Evolutionary conservation across 2,329 filamentous ascomycete species (phyloP).

Genomic region (Plenodomus tracheiphilus): DNA sequence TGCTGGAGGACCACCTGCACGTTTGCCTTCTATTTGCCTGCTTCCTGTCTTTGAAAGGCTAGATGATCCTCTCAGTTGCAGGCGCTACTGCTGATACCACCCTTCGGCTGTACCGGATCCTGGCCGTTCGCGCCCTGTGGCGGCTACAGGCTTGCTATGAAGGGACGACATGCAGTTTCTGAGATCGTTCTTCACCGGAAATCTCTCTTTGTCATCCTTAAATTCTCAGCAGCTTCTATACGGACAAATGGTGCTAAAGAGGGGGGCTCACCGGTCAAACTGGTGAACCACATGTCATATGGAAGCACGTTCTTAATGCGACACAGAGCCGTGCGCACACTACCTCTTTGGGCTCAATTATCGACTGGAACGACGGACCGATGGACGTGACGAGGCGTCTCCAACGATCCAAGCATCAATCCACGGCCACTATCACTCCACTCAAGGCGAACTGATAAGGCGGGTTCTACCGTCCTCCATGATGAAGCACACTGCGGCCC

Average conservation of each 20-base stretch:
- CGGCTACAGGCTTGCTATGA: slow-evolving; percentile 9
- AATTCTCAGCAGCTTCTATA: slow-evolving; percentile 2
- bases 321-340: neutral
- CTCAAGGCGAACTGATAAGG: neutral
- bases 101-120: slow-evolving; percentile 13
- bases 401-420: neutral
- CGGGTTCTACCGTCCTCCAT: too few relatives aligned
- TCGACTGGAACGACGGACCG: neutral
- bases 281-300: neutral
- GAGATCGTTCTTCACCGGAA: slow-evolving; percentile 11
- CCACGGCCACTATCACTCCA: neutral
- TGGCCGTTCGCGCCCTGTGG: slow-evolving; percentile 5
- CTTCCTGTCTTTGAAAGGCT: slow-evolving; percentile 1
- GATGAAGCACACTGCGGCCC: too few relatives aligned
- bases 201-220: slow-evolving; percentile 5
- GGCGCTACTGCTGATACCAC: slow-evolving; percentile 7
- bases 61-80: slow-evolving; percentile 9
- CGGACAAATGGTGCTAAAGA: slow-evolving; percentile 1
- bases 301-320: neutral
- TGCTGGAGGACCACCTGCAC: slow-evolving; percentile 16
- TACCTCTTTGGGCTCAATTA: neutral
- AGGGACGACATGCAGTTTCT: slow-evolving; percentile 9
- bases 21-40: slow-evolving; percentile 18
- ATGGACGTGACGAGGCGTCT: neutral
- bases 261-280: slow-evolving; percentile 9